phyloP scores from a whole-genome alignment of 2,329 filamentous ascomycete species.

The Fusarium equiseti region DNA sequence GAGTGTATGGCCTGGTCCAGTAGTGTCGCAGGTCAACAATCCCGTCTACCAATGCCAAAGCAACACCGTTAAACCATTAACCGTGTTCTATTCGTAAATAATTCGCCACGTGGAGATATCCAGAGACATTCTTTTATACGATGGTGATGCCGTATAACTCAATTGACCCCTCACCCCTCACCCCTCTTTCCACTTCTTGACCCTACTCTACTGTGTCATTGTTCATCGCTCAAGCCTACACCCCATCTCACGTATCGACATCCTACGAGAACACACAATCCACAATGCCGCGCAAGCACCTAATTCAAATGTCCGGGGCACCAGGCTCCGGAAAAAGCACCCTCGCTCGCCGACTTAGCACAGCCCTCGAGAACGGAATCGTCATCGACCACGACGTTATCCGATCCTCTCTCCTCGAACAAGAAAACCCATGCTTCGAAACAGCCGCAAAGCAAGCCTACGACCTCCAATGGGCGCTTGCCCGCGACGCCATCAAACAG shows the following conservation, averaged over 20 bases:
- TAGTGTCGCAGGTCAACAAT: not conserved
- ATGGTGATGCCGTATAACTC: accelerated
- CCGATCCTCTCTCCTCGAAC: not conserved
- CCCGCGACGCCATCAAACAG: not conserved
- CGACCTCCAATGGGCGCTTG: not conserved
- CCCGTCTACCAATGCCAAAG: not conserved
- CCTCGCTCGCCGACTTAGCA: not conserved
- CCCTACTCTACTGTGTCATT: not conserved
- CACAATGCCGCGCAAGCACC: not conserved
- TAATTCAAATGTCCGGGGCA: not conserved
- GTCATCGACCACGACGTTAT: not conserved
- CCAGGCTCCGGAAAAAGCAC: not conserved
- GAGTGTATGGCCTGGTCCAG: accelerated
- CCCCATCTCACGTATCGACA: no score
- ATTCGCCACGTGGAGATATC: not conserved
- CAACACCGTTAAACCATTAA: not conserved
- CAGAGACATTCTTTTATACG: not conserved
- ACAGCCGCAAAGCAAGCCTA: not conserved
- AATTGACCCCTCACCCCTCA: not conserved
- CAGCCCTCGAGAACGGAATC: not conserved
- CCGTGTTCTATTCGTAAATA: accelerated
- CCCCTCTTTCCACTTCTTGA: not conserved
- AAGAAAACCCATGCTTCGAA: not conserved
- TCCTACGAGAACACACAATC: not conserved
- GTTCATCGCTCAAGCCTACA: not conserved